Conservation (phyloP, 345 rosid genomes). For the Abelmoschus esculentus region DNA sequence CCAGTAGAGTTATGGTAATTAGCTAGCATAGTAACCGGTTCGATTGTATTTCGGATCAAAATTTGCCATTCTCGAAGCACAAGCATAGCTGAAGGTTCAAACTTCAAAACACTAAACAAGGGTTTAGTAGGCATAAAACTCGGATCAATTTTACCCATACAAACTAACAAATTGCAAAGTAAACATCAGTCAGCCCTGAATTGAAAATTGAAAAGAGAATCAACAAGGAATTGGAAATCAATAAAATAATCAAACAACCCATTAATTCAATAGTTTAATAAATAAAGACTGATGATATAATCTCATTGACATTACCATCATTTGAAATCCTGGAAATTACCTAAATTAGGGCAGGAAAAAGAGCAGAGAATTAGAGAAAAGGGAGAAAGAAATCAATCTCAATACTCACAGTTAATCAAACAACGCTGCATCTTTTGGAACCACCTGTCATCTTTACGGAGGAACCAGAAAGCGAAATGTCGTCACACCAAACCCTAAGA, state of each 20-base stretch:
- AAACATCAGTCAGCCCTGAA: neutral
- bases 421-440: conserved; percentile 5
- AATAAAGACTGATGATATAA: neutral
- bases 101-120: no score
- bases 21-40: neutral
- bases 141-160: neutral
- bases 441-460: conserved; percentile 54
- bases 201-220: neutral
- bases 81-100: neutral
- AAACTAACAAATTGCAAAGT: neutral
- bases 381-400: neutral
- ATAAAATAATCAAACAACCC: neutral
- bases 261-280: neutral
- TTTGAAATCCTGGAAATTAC: no score
- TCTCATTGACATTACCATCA: neutral
- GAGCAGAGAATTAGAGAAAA: neutral
- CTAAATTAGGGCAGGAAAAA: neutral
- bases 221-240: neutral
- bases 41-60: neutral
- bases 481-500: conserved; percentile 37
- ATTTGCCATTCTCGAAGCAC: neutral
- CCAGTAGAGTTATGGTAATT: no score
- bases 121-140: no score
- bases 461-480: conserved; percentile 29
- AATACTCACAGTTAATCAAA: conserved; percentile 6